These are phyloP conservation scores for Calendula officinalis DNA, from an alignment of 129 eudicot species.

Conservation along the genomic window DNA sequence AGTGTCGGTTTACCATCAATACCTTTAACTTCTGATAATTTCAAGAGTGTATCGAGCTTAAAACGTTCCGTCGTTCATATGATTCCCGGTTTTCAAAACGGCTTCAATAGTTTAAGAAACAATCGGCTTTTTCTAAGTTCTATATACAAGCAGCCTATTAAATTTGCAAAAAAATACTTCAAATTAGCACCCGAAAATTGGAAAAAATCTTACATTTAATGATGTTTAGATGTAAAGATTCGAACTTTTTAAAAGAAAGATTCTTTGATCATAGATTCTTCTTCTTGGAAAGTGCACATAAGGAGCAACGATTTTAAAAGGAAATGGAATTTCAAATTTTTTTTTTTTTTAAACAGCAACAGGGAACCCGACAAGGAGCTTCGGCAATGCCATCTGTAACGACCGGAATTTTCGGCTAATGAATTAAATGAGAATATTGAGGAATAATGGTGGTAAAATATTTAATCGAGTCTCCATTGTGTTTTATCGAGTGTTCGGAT, in stretches of 20 bases:
- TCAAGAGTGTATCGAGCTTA: conserved; percentile 89
- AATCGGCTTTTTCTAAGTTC: conserved; percentile 75
- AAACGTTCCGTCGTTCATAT: conserved; percentile 95
- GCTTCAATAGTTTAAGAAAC: conserved; percentile 94
- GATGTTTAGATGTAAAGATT: neutral
- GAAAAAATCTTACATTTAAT: too few species aligned
- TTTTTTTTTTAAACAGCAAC: too few species aligned
- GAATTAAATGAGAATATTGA: too few species aligned
- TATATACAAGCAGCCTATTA: conserved; percentile 79
- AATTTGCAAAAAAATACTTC: neutral
- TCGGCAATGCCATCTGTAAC: too few species aligned
- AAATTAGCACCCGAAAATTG: conserved; percentile 1
- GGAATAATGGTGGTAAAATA: too few species aligned
- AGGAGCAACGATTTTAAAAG: conserved; percentile 67
- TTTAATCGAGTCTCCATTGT: too few species aligned
- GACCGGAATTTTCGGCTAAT: too few species aligned
- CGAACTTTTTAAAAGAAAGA: conserved; percentile 41
- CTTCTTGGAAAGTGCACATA: conserved; percentile 91
- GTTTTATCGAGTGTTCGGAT: too few species aligned
- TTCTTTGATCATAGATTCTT: conserved; percentile 54
- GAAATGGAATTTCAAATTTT: conserved; percentile 92
- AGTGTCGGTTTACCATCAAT: conserved; percentile 92
- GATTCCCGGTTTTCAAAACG: conserved; percentile 94
- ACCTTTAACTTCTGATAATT: conserved; percentile 88
- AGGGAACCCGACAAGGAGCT: too few species aligned